Percentiles rank a stretch among this genome's conserved stretches.
These are phyloP conservation scores for Salvia splendens DNA, from an alignment of 257 asterid species.

Conservation along the genomic window DNA sequence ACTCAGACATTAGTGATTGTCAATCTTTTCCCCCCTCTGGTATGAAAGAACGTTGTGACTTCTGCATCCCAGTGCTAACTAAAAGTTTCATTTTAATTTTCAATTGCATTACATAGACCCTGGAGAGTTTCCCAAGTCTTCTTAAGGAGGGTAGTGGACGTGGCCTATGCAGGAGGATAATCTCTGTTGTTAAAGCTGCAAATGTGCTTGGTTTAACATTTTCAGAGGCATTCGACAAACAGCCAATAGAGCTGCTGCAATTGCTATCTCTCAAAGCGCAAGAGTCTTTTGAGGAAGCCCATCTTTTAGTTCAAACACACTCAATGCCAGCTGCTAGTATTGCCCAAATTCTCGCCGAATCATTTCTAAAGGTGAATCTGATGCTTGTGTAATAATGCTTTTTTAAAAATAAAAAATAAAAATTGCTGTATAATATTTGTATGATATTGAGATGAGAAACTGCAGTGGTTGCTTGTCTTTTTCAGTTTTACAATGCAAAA, in stretches of 20 bases:
- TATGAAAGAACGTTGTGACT: conserved; percentile 13
- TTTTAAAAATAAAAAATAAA: background rate
- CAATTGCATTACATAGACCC: conserved; percentile 47
- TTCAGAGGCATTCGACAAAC: conserved; percentile 92
- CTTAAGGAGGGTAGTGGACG: conserved; percentile 77
- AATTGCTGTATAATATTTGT: background rate
- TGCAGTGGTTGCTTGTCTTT: background rate
- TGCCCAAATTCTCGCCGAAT: conserved; percentile 97
- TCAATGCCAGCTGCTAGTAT: conserved; percentile 89
- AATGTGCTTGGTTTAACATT: conserved; percentile 85
- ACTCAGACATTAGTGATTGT: conserved; percentile 22
- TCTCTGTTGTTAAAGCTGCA: conserved; percentile 88
- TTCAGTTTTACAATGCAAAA: conserved; percentile 20
- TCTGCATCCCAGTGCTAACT: conserved; percentile 11
- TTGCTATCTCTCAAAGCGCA: conserved; percentile 96
- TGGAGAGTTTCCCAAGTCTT: conserved; percentile 67
- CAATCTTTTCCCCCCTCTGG: conserved; percentile 14
- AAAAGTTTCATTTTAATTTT: conserved; percentile 24
- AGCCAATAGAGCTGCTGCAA: conserved; percentile 86
- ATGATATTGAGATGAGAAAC: conserved; percentile 16
- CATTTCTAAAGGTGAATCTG: conserved; percentile 77
- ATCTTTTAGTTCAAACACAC: conserved; percentile 78
- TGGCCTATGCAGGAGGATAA: conserved; percentile 75
- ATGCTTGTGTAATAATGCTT: conserved; percentile 9
- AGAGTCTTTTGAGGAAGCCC: conserved; percentile 93